phyloP scores from a whole-genome alignment of 768 basidiomycete genomes.

The Lactarius trivialis region DNA sequence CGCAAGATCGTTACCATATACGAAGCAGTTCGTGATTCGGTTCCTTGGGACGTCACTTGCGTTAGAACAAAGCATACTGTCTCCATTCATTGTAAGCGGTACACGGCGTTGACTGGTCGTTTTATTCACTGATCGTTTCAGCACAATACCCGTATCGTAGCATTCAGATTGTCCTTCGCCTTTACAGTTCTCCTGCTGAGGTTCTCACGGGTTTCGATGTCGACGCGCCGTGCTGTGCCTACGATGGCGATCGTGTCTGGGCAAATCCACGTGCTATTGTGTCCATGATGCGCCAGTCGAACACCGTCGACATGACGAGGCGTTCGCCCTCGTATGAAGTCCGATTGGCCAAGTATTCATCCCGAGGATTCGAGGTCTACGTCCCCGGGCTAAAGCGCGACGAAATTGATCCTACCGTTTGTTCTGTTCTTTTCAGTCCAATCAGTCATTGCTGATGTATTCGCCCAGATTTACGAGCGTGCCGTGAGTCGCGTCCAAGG shows the following conservation, averaged over 20 bases:
- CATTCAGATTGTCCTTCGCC: constrained; percentile 59
- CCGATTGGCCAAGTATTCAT: constrained; percentile 51
- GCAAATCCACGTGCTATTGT: constrained; percentile 54
- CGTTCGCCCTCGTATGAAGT: constrained; percentile 62
- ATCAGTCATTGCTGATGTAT: neutral
- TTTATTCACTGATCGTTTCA: constrained; percentile 23
- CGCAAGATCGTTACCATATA: constrained; percentile 52
- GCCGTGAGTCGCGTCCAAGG: constrained; percentile 51
- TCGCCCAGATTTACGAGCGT: constrained; percentile 50
- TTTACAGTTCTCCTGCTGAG: constrained; percentile 59
- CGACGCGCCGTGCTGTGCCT: constrained; percentile 56
- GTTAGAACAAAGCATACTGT: constrained; percentile 60
- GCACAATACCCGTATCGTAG: constrained; percentile 62
- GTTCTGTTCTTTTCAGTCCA: constrained; percentile 10
- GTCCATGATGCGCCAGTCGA: constrained; percentile 61
- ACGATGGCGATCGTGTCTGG: constrained; percentile 48
- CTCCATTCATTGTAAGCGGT: constrained; percentile 50
- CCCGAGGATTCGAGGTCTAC: constrained; percentile 50
- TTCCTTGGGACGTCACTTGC: constrained; percentile 64
- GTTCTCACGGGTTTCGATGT: constrained; percentile 63
- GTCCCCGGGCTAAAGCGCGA: constrained; percentile 45
- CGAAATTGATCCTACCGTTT: constrained; percentile 54
- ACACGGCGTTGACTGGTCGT: no score
- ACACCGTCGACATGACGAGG: constrained; percentile 55
- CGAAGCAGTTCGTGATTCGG: constrained; percentile 56